Evolutionary conservation across 192 early-diverging fungal species (phyloP).

Genomic region (Coemansia sp.): DNA sequence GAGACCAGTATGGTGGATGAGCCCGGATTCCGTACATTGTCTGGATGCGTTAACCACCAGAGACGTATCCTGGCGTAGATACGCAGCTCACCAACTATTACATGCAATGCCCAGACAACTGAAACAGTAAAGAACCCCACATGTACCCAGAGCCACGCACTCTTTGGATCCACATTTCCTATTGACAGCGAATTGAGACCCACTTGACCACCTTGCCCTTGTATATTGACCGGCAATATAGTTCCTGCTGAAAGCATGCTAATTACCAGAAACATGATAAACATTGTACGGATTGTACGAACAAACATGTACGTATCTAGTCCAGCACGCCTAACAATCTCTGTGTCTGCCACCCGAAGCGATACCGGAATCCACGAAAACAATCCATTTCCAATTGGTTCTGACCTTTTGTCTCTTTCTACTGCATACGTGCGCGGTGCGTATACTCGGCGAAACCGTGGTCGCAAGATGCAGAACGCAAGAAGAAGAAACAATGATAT

Average conservation of each 20-base stretch:
- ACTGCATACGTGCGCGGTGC: slow-evolving; percentile 70
- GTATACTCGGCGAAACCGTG: slow-evolving; percentile 66
- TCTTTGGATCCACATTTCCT: slow-evolving; percentile 63
- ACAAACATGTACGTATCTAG: slow-evolving; percentile 82
- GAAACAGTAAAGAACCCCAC: slow-evolving; percentile 51
- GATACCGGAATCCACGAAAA: slow-evolving; percentile 64
- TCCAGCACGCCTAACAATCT: slow-evolving; percentile 60
- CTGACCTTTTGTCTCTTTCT: slow-evolving; percentile 56
- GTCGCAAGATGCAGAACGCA: slow-evolving; percentile 67
- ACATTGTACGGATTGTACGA: slow-evolving; percentile 66
- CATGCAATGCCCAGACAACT: slow-evolving; percentile 36
- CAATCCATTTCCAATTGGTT: slow-evolving; percentile 52
- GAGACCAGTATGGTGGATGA: slow-evolving; percentile 70
- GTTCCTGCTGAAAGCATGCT: slow-evolving; percentile 58
- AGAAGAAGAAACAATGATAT: slow-evolving; percentile 57
- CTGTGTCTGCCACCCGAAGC: slow-evolving; percentile 57
- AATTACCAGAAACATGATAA: slow-evolving; percentile 64
- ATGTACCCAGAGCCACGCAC: slow-evolving; percentile 70
- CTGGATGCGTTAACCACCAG: slow-evolving; percentile 59
- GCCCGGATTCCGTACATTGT: slow-evolving; percentile 49
- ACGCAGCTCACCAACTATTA: slow-evolving; percentile 61
- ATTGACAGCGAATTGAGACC: slow-evolving; percentile 69
- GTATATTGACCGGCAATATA: slow-evolving; percentile 71
- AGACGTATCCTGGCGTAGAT: slow-evolving; percentile 66
- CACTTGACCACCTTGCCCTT: slow-evolving; percentile 40